Evolutionary conservation across 176 grass and related monocot species (phyloP), one percentile per base, ranked within the genome.

Genomic region (Oryza glaberrima): DNA sequence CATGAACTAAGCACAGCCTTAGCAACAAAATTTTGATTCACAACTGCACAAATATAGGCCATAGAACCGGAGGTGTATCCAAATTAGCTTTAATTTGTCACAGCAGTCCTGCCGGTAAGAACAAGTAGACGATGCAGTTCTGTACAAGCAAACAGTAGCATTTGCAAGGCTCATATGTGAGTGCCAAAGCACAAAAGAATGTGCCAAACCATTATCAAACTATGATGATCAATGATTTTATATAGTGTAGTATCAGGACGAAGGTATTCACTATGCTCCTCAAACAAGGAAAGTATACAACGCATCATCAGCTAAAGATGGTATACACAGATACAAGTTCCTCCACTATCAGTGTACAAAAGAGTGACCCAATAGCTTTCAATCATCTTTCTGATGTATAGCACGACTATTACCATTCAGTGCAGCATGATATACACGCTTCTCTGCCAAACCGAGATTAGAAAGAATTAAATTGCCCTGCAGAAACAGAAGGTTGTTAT

Each of bases 401-500:
- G 77, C 74, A 85, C 77, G 77, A 86, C 76, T 91, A 90, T 90
- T 93, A 93, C 89, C 85, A 90, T 88, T 95, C 87, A 98, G 65
- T 78, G 91, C 73, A 65, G 89, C 89, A 93, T 93, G 95, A 72
- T 98, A 98, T 40, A 90, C 83, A 72, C 95, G 85, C 73, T 98
- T 98, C 73, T 98, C 95, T 1, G 90, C 77, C 76, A 98, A 47
- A 30, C 93, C 93, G 73, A 98, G 84, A 77, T 93, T 90, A 80
- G 93, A 98, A 81, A 98, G 87, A 77, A 93, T 72, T 80, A 98
- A 90, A 95, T 93, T 90, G 16, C 91, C 95, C 95, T 98, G 88
- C 47, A 75, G 8, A 84, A 79, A 46, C 28, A 79, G 28, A 84
- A 56, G 15, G 49, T 49, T 86, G 40, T 74, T 38, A 74, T 41